Percentiles rank a stretch among this genome's conserved stretches.
These are phyloP conservation scores for Kappamyces sp. DNA, from an alignment of 192 early-diverging fungal genomes.

Conservation along the genomic window DNA sequence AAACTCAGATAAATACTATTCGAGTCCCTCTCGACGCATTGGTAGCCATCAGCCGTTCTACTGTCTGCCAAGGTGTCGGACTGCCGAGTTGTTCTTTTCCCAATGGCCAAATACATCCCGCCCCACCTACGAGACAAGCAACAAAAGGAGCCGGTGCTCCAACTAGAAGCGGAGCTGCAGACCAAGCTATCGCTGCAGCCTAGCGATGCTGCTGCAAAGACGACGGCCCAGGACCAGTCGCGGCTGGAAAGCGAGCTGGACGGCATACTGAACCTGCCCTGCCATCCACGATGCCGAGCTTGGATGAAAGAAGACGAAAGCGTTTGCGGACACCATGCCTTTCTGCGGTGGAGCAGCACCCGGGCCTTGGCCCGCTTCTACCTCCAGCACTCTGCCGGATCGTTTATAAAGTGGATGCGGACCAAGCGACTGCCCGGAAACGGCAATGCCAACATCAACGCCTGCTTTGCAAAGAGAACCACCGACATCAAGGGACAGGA, in stretches of 20 bases:
- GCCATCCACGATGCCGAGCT: conserved; percentile 3
- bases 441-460: conserved; percentile 4
- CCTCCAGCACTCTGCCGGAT: background rate
- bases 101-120: conserved; percentile 6
- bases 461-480: background rate
- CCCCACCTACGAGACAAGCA: conserved; percentile 5
- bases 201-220: background rate
- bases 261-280: conserved; percentile 1
- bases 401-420: conserved; percentile 11
- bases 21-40: too few relatives aligned
- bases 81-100: too few relatives aligned
- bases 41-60: too few relatives aligned
- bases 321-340: conserved; percentile 13
- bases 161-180: background rate
- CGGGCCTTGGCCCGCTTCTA: conserved; percentile 5
- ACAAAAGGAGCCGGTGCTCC: background rate
- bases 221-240: too few relatives aligned
- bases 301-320: conserved; percentile 11
- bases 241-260: background rate
- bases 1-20: too few relatives aligned
- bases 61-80: too few relatives aligned
- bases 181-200: background rate
- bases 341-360: background rate
- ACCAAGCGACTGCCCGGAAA: conserved; percentile 4
- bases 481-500: background rate